phyloP scores from a whole-genome alignment of 441 rosid genomes.

The Erodium texanum region DNA sequence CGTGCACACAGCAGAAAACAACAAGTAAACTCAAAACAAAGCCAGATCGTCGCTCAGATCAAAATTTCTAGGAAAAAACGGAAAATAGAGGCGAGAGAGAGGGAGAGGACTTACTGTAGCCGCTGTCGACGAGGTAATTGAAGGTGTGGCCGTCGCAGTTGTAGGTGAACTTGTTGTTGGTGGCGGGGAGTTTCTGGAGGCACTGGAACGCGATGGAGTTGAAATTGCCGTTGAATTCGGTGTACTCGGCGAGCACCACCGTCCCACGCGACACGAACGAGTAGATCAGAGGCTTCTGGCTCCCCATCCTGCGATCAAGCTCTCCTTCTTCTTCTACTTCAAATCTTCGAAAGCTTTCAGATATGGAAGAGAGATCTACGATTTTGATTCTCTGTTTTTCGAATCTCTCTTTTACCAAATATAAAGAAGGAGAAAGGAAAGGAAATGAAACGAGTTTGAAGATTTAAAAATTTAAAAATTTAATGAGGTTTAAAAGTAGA shows the following conservation, averaged over 20 bases:
- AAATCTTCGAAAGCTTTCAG: conserved; percentile 22
- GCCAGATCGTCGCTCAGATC: neutral
- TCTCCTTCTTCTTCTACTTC: too few species aligned
- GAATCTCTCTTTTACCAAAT: neutral
- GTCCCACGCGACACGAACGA: conserved; percentile 58
- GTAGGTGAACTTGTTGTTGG: conserved; percentile 67
- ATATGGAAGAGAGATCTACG: neutral
- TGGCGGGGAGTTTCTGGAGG: conserved; percentile 71
- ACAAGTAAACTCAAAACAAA: neutral
- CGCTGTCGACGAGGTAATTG: conserved; percentile 62
- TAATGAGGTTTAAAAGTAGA: neutral
- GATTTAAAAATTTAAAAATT: too few species aligned
- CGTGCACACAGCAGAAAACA: neutral
- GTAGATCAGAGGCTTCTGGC: conserved; percentile 61
- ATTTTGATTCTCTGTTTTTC: neutral
- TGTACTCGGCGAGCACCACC: conserved; percentile 53
- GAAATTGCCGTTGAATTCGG: conserved; percentile 67
- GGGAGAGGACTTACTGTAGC: conserved; percentile 40
- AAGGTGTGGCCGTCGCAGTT: conserved; percentile 73
- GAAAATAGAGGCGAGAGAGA: neutral
- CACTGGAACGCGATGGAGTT: conserved; percentile 61
- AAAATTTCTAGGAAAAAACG: neutral
- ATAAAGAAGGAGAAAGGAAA: too few species aligned
- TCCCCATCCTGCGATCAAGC: conserved; percentile 16
- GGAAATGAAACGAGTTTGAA: neutral